Conservation (phyloP, 192 early-diverging fungal genomes). For the Bifiguratus adelaidae region DNA sequence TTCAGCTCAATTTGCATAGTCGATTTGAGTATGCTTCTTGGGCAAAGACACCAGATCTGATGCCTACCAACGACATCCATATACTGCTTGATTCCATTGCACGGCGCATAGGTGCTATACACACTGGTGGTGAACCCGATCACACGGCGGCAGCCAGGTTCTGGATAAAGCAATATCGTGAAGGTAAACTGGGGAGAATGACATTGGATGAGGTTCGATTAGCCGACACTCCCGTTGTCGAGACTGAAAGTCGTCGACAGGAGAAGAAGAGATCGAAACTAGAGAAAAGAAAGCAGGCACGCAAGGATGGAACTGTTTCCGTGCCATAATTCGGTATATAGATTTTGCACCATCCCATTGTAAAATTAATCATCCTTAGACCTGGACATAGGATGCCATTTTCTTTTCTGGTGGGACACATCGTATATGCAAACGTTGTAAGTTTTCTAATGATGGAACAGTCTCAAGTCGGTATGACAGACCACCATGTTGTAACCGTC, state of each 20-base stretch:
- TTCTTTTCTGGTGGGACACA: too few species aligned
- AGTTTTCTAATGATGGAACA: slow-evolving; percentile 88
- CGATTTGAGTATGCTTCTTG: slow-evolving; percentile 29
- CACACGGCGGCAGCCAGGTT: slow-evolving; percentile 52
- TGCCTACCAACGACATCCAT: slow-evolving; percentile 62
- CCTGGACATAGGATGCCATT: too few species aligned
- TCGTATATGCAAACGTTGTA: too few species aligned
- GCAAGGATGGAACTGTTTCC: too few species aligned
- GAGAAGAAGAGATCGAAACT: slow-evolving; percentile 35
- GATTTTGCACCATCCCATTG: too few species aligned
- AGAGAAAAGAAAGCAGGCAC: slow-evolving; percentile 22
- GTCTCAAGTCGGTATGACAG: slow-evolving; percentile 78
- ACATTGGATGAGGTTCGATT: slow-evolving; percentile 73
- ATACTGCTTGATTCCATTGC: slow-evolving; percentile 55
- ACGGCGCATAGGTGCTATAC: slow-evolving; percentile 51
- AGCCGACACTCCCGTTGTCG: background rate
- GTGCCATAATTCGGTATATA: too few species aligned
- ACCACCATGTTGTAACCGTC: slow-evolving; percentile 75
- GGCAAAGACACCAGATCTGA: slow-evolving; percentile 7
- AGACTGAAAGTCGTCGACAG: slow-evolving; percentile 21
- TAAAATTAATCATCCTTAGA: too few species aligned
- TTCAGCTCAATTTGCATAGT: slow-evolving; percentile 59
- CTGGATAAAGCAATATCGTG: slow-evolving; percentile 71
- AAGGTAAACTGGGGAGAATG: slow-evolving; percentile 67
- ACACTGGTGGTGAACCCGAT: slow-evolving; percentile 56